Evolutionary conservation across 768 basidiomycete genomes (phyloP).

Genomic region (Russula brevipes): DNA sequence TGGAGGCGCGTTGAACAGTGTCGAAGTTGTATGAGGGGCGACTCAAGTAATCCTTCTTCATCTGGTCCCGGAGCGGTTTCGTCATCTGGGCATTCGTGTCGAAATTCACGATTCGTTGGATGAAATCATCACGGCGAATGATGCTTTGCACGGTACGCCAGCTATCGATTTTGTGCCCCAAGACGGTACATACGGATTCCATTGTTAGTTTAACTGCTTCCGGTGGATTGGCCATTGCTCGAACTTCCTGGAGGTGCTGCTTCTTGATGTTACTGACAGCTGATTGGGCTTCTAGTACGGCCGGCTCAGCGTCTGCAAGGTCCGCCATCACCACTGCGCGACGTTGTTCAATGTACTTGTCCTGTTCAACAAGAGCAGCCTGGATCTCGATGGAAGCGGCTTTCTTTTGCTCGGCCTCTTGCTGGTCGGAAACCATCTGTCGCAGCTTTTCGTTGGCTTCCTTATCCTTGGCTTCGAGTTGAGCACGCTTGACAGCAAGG

Average conservation of each 20-base stretch:
- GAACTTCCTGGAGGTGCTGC: slow-evolving; percentile 93
- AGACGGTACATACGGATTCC: slow-evolving; percentile 95
- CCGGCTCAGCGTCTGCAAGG: slow-evolving; percentile 95
- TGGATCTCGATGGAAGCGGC: slow-evolving; percentile 94
- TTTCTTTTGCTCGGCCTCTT: slow-evolving; percentile 98
- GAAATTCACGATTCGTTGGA: slow-evolving; percentile 91
- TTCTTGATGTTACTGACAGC: slow-evolving; percentile 98
- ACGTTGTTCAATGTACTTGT: slow-evolving; percentile 83
- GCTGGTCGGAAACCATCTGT: slow-evolving; percentile 97
- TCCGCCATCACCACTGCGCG: slow-evolving; percentile 88
- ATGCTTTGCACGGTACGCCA: slow-evolving; percentile 96
- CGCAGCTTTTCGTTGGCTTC: slow-evolving; percentile 97
- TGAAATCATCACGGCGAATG: slow-evolving; percentile 96
- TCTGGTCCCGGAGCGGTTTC: slow-evolving; percentile 76
- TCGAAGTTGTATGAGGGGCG: slow-evolving; percentile 92
- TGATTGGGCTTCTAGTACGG: slow-evolving; percentile 88
- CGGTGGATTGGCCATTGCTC: slow-evolving; percentile 97
- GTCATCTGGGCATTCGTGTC: slow-evolving; percentile 91
- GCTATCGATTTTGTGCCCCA: slow-evolving; percentile 94
- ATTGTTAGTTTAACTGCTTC: slow-evolving; percentile 97
- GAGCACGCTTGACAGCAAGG: slow-evolving; percentile 87
- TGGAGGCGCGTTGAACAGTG: slow-evolving; percentile 88
- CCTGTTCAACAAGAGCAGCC: slow-evolving; percentile 87
- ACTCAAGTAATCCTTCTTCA: slow-evolving; percentile 91
- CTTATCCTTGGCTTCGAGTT: slow-evolving; percentile 87